Evolutionary conservation across 257 asterid species (phyloP).

Genomic region (Nicotiana paniculata): DNA sequence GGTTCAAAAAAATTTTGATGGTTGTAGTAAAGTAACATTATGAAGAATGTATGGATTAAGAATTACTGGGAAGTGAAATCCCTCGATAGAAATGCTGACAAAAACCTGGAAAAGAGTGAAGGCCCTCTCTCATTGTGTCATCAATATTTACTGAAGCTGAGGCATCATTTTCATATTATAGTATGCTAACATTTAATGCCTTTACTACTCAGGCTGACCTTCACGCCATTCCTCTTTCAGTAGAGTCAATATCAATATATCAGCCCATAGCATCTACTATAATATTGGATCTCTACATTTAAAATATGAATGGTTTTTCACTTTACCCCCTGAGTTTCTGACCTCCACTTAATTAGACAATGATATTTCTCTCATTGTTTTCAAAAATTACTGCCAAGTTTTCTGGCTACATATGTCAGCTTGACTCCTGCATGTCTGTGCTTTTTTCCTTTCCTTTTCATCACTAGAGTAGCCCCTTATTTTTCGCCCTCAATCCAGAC

Average conservation of each 20-base stretch:
- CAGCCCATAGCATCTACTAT: slow-evolving; percentile 10
- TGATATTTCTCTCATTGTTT: not conserved
- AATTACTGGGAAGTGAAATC: not conserved
- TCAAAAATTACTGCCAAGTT: not conserved
- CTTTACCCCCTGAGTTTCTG: not conserved
- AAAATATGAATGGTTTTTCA: slow-evolving; percentile 3
- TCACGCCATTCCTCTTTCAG: slow-evolving; percentile 10
- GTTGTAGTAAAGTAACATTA: too few relatives aligned
- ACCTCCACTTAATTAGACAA: slow-evolving; percentile 5
- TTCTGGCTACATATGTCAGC: not conserved
- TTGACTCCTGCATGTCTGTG: not conserved
- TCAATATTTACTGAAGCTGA: slow-evolving; percentile 37
- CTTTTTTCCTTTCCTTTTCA: not conserved
- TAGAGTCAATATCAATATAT: slow-evolving; percentile 23
- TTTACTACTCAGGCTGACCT: slow-evolving; percentile 10
- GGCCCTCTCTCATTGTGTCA: slow-evolving; percentile 29
- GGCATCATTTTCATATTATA: slow-evolving; percentile 25
- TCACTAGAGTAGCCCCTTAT: not conserved
- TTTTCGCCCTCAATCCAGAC: not conserved
- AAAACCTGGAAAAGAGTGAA: slow-evolving; percentile 18
- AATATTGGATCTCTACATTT: not conserved
- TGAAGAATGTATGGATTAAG: not conserved
- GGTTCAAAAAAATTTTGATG: too few relatives aligned
- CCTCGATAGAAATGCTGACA: slow-evolving; percentile 35
- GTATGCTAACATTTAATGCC: slow-evolving; percentile 6